Evolutionary conservation across 2,329 filamentous ascomycete species (phyloP).

Genomic region (Lecanicillium sp.): DNA sequence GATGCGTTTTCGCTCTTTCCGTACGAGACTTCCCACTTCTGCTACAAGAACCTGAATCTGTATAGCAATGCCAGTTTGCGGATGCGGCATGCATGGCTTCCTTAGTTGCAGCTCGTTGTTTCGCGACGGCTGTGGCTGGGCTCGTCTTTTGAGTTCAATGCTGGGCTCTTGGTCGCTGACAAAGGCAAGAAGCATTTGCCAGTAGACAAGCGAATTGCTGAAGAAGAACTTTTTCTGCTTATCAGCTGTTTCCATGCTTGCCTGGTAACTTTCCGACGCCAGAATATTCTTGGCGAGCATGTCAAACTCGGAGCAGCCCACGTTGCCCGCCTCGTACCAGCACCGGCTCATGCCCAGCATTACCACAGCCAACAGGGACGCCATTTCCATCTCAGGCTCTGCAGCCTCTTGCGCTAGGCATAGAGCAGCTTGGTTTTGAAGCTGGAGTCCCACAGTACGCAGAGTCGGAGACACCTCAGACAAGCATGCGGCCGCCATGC

Average conservation of each 20-base stretch:
- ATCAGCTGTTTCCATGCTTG: slow-evolving; percentile 7
- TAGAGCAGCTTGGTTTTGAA: slow-evolving; percentile 42
- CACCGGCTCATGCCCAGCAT: slow-evolving; percentile 52
- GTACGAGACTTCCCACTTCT: slow-evolving; percentile 15
- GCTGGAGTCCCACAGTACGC: slow-evolving; percentile 37
- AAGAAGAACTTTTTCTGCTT: slow-evolving; percentile 18
- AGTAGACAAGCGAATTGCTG: slow-evolving; percentile 18
- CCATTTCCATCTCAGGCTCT: slow-evolving; percentile 40
- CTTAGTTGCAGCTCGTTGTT: slow-evolving; percentile 4
- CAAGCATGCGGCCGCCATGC: slow-evolving; percentile 55
- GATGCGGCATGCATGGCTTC: slow-evolving; percentile 16
- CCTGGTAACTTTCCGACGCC: too few relatives aligned
- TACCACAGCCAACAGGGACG: slow-evolving; percentile 47
- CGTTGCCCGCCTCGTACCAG: slow-evolving; percentile 49
- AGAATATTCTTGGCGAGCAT: too few relatives aligned
- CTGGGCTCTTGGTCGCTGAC: slow-evolving; percentile 13
- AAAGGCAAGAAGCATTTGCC: slow-evolving; percentile 19
- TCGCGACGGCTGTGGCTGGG: too few relatives aligned
- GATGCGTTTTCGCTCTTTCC: slow-evolving; percentile 17
- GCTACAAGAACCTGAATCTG: slow-evolving; percentile 18
- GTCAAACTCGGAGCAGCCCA: slow-evolving; percentile 28
- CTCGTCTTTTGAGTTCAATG: neutral
- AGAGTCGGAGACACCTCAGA: slow-evolving; percentile 38
- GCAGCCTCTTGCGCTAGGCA: slow-evolving; percentile 41
- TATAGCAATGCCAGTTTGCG: slow-evolving; percentile 16